These are phyloP conservation scores for Pelagomonas calceolata DNA, from an alignment of 108 stramenopile species.

Conservation along the genomic window DNA sequence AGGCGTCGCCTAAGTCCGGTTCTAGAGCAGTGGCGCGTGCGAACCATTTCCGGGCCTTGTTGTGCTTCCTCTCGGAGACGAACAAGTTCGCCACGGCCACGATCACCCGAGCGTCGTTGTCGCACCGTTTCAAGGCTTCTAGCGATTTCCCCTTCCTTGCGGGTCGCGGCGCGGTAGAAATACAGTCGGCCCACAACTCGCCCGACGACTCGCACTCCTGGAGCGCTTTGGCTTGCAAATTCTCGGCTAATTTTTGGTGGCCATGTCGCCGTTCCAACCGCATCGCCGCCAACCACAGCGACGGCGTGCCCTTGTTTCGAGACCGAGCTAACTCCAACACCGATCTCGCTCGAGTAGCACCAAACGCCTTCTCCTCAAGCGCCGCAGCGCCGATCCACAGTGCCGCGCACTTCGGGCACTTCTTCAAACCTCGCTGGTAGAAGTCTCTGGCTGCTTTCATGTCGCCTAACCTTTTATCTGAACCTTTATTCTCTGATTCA, in stretches of 20 bases:
- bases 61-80: conserved; percentile 66
- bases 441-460: conserved; percentile 60
- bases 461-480: neutral
- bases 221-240: conserved; percentile 81
- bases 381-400: conserved; percentile 80
- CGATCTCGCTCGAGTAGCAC: conserved; percentile 78
- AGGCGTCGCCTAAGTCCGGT: conserved; percentile 79
- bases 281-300: conserved; percentile 81
- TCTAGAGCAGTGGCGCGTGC: conserved; percentile 75
- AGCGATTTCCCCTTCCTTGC: conserved; percentile 75
- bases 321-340: conserved; percentile 83
- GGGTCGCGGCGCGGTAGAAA: conserved; percentile 64
- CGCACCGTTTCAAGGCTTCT: conserved; percentile 78
- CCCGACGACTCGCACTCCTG: conserved; percentile 88
- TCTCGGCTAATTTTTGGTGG: conserved; percentile 67
- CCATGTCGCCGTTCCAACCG: conserved; percentile 75
- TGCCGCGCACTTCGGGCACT: conserved; percentile 57
- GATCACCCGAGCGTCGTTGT: conserved; percentile 79
- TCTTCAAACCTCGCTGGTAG: conserved; percentile 62
- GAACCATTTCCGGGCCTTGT: conserved; percentile 94
- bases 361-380: conserved; percentile 62
- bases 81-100: conserved; percentile 82
- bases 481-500: conserved; percentile 36
- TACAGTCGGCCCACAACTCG: conserved; percentile 73
- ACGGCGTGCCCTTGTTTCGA: conserved; percentile 59